Evolutionary conservation across 805 yeast species (phyloP).

Genomic region (Candida glaebosa): DNA sequence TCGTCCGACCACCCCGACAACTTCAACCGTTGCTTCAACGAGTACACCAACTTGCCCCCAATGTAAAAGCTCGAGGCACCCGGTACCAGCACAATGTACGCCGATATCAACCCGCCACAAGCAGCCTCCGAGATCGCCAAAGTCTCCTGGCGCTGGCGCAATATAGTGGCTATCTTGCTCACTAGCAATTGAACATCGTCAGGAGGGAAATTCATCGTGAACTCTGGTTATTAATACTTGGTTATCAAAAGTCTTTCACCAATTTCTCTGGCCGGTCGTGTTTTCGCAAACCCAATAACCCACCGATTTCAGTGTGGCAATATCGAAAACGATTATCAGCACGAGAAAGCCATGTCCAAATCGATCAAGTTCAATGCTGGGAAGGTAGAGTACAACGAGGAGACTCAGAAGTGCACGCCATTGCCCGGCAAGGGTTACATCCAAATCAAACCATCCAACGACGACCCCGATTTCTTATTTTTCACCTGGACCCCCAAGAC

Average conservation of each 20-base stretch:
- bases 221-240: neutral
- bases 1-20: constrained; percentile 74
- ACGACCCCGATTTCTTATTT: constrained; percentile 68
- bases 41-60: constrained; percentile 80
- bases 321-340: neutral
- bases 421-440: constrained; percentile 65
- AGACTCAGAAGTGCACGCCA: constrained; percentile 65
- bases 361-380: constrained; percentile 74
- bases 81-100: constrained; percentile 76
- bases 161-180: constrained; percentile 51
- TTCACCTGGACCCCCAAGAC: constrained; percentile 73
- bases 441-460: constrained; percentile 56
- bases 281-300: too few relatives aligned
- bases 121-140: constrained; percentile 84
- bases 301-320: neutral
- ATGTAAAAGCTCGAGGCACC: constrained; percentile 83
- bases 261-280: too few relatives aligned
- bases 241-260: too few relatives aligned
- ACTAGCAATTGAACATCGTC: constrained; percentile 49
- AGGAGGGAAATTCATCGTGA: constrained; percentile 54
- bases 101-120: constrained; percentile 82
- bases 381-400: constrained; percentile 60
- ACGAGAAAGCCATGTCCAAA: constrained; percentile 11
- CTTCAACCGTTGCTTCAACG: constrained; percentile 68
- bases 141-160: constrained; percentile 55